Evolutionary conservation across 371 early-diverging fungal genomes (phyloP).

Genomic region (Mortierella sp.): DNA sequence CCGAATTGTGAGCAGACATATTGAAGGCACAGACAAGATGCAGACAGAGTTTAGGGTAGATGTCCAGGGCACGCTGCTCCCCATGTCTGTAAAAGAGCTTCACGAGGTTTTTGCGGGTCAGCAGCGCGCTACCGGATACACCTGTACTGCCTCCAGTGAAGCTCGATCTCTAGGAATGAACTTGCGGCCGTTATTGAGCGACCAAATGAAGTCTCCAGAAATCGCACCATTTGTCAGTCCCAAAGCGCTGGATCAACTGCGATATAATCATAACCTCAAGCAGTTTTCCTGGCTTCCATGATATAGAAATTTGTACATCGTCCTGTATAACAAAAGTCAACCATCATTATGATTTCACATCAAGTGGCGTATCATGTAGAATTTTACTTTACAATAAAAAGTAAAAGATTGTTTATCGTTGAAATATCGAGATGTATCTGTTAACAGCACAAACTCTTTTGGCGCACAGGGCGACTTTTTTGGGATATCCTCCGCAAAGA

Average conservation of each 20-base stretch:
- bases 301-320: not conserved
- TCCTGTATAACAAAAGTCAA: not conserved
- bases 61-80: slow-evolving; percentile 38
- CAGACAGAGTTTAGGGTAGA: slow-evolving; percentile 42
- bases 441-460: slow-evolving; percentile 68
- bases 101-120: slow-evolving; percentile 12
- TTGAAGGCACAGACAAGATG: slow-evolving; percentile 37
- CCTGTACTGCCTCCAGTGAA: slow-evolving; percentile 26
- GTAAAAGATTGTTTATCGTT: not conserved
- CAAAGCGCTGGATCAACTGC: slow-evolving; percentile 40
- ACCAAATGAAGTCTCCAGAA: not conserved
- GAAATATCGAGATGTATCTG: not conserved
- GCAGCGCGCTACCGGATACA: slow-evolving; percentile 21
- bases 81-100: slow-evolving; percentile 23
- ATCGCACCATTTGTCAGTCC: slow-evolving; percentile 13
- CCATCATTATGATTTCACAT: not conserved
- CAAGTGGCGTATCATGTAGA: not conserved
- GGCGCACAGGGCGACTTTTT: slow-evolving; percentile 65
- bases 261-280: slow-evolving; percentile 6
- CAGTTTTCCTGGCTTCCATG: slow-evolving; percentile 19
- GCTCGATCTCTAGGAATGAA: slow-evolving; percentile 45
- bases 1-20: slow-evolving; percentile 26
- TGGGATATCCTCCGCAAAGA: slow-evolving; percentile 72
- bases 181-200: slow-evolving; percentile 23
- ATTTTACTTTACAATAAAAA: not conserved